Conservation (phyloP, 441 rosid genomes). For the Gossypium schwendimanii region DNA sequence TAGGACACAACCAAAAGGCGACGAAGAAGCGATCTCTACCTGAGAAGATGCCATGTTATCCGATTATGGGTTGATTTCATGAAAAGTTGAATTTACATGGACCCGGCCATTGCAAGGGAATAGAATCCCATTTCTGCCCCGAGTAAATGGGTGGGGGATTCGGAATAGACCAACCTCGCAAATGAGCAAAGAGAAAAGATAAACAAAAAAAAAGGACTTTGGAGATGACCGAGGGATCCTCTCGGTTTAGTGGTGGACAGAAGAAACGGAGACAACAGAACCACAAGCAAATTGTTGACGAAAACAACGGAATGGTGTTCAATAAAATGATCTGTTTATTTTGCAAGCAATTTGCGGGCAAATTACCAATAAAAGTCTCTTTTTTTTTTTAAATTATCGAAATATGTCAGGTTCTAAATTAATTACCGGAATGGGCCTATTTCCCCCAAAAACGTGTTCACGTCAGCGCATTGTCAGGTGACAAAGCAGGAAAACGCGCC, state of each 20-base stretch:
- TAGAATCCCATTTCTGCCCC: neutral
- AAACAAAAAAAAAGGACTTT: neutral
- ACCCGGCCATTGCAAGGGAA: neutral
- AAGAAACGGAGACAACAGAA: neutral
- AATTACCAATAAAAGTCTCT: too few species aligned
- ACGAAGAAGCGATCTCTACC: conserved; percentile 54
- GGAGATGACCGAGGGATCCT: neutral
- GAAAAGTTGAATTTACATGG: neutral
- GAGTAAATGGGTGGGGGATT: conserved; percentile 12
- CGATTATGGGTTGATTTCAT: neutral
- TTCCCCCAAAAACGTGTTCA: too few species aligned
- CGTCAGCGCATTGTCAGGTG: too few species aligned
- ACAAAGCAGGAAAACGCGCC: too few species aligned
- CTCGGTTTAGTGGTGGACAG: neutral
- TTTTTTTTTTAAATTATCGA: too few species aligned
- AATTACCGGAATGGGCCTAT: too few species aligned
- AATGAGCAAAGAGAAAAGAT: neutral
- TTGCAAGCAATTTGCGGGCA: too few species aligned
- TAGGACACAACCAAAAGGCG: conserved; percentile 53
- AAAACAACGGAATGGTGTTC: neutral
- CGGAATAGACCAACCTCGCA: conserved; percentile 13
- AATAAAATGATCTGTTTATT: neutral
- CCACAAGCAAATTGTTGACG: neutral
- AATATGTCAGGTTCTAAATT: too few species aligned
- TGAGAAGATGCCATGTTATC: conserved; percentile 58